Evolutionary conservation across 345 rosid genomes (phyloP).

Genomic region (Bruguiera gymnorhiza): DNA sequence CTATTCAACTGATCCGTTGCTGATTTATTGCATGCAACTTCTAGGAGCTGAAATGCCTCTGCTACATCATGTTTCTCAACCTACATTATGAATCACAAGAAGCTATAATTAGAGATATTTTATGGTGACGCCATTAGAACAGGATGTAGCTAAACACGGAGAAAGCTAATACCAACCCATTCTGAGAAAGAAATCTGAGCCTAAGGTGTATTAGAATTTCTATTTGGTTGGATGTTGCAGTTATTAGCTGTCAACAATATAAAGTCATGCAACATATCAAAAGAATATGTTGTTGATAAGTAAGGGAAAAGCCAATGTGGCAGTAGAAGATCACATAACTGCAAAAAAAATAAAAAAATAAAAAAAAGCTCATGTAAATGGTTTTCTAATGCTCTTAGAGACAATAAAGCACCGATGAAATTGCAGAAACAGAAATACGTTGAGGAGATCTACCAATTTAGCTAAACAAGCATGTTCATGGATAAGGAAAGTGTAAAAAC

Average conservation of each 20-base stretch:
- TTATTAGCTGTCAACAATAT: conserved; percentile 62
- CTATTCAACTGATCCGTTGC: conserved; percentile 64
- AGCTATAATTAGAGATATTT: background rate
- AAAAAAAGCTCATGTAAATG: too few relatives aligned
- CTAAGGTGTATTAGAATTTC: conserved; percentile 94
- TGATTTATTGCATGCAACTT: conserved; percentile 98
- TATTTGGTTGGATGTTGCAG: conserved; percentile 96
- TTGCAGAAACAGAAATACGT: too few relatives aligned
- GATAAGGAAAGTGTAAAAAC: background rate
- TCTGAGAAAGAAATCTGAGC: conserved; percentile 96
- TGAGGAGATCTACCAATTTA: too few relatives aligned
- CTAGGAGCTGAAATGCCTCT: conserved; percentile 88
- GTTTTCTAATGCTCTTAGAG: too few relatives aligned
- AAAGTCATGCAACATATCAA: background rate
- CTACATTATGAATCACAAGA: conserved; percentile 31
- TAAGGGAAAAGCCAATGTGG: background rate
- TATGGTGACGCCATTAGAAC: conserved; percentile 3
- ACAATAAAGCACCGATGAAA: too few relatives aligned
- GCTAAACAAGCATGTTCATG: background rate
- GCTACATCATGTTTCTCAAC: conserved; percentile 73
- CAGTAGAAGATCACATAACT: too few relatives aligned
- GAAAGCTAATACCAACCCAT: conserved; percentile 47
- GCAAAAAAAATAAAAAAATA: too few relatives aligned
- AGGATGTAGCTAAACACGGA: background rate
- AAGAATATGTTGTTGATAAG: background rate